Evolutionary conservation across 2,329 filamentous ascomycete species (phyloP).

Genomic region (Ophiostoma triangulosporum): DNA sequence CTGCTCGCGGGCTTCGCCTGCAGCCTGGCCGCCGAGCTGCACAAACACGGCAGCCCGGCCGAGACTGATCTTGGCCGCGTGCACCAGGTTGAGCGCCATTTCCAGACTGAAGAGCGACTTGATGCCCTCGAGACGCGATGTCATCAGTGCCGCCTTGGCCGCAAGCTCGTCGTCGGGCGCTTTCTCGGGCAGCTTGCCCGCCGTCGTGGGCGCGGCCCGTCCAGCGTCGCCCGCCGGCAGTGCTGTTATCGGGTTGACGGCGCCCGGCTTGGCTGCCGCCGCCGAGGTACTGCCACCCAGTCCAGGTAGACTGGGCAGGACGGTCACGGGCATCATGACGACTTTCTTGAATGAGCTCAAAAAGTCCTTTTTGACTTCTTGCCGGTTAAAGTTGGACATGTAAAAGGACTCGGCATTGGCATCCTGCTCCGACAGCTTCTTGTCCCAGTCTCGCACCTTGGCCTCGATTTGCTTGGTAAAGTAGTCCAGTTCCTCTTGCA

Average conservation of each 20-base stretch:
- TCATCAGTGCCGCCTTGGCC: slow-evolving; percentile 96
- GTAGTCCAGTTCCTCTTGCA: slow-evolving; percentile 79
- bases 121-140: slow-evolving; percentile 85
- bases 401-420: slow-evolving; percentile 84
- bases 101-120: slow-evolving; percentile 93
- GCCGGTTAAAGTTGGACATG: slow-evolving; percentile 88
- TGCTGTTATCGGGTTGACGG: background rate
- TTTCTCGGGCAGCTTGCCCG: slow-evolving; percentile 22
- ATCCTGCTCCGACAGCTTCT: slow-evolving; percentile 80
- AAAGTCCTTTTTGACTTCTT: slow-evolving; percentile 94
- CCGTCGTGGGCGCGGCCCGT: slow-evolving; percentile 2
- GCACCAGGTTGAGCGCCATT: slow-evolving; percentile 78
- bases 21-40: slow-evolving; percentile 62
- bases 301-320: slow-evolving; percentile 56
- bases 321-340: slow-evolving; percentile 96
- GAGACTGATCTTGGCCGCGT: slow-evolving; percentile 74
- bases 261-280: background rate
- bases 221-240: background rate
- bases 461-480: slow-evolving; percentile 66
- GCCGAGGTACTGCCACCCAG: slow-evolving; percentile 26
- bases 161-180: slow-evolving; percentile 83
- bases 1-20: slow-evolving; percentile 73
- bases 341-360: slow-evolving; percentile 95
- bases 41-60: slow-evolving; percentile 79
- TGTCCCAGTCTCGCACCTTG: slow-evolving; percentile 78